These are phyloP conservation scores for Apiospora kogelbergensis DNA, from an alignment of 2,329 filamentous ascomycete species.

Conservation along the genomic window DNA sequence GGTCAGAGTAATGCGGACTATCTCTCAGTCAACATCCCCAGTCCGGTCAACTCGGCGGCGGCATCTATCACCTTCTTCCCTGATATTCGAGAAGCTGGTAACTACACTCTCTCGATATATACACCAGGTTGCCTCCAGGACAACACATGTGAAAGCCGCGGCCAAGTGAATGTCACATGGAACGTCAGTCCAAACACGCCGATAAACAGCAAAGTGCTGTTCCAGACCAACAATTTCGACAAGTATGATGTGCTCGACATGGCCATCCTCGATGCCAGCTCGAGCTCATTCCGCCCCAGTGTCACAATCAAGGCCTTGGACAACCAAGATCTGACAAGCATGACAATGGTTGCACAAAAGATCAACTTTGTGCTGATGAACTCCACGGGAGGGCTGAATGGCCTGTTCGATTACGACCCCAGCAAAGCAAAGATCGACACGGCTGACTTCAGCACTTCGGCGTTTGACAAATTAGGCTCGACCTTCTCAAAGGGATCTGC, in stretches of 20 bases:
- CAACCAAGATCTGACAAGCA: constrained; percentile 58
- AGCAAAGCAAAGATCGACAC: constrained; percentile 55
- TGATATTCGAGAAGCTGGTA: constrained; percentile 83
- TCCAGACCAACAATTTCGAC: constrained; percentile 92
- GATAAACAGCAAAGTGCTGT: constrained; percentile 59
- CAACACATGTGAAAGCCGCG: constrained; percentile 71
- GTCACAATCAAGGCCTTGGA: constrained; percentile 73
- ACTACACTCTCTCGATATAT: constrained; percentile 88
- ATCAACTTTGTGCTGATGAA: constrained; percentile 75
- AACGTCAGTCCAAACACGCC: constrained; percentile 56
- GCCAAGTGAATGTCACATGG: constrained; percentile 79
- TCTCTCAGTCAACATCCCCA: constrained; percentile 64
- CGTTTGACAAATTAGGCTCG: constrained; percentile 74
- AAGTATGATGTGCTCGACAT: constrained; percentile 94
- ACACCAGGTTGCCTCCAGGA: constrained; percentile 89
- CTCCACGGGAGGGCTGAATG: constrained; percentile 80
- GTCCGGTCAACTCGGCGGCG: constrained; percentile 54
- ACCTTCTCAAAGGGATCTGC: constrained; percentile 66
- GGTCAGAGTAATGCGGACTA: constrained; percentile 73
- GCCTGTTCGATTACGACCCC: constrained; percentile 86
- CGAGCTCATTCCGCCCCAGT: constrained; percentile 71
- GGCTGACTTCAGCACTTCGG: constrained; percentile 66
- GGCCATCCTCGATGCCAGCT: constrained; percentile 77
- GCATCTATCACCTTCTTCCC: constrained; percentile 77
- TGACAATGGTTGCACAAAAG: constrained; percentile 86